Conservation (phyloP, 2,329 filamentous ascomycete genomes). For the Hypoxylon sp. region DNA sequence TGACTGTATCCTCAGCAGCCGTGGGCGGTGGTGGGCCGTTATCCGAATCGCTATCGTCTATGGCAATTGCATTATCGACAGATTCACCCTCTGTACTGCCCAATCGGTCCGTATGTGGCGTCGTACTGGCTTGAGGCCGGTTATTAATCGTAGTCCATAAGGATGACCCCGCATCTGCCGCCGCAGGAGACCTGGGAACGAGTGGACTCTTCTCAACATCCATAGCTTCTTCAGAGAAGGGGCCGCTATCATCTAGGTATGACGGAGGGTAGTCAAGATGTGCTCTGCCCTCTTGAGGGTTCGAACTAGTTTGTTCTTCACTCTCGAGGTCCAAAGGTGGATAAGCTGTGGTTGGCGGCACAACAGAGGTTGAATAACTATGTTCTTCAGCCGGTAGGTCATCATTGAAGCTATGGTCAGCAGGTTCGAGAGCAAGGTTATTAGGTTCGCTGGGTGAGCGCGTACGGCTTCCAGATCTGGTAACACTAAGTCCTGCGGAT, state of each 20-base stretch:
- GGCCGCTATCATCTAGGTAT: constrained; percentile 44
- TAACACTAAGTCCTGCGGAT: neutral
- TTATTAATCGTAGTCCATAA: constrained; percentile 52
- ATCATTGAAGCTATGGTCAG: constrained; percentile 14
- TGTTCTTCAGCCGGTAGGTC: constrained; percentile 20
- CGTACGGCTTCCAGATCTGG: constrained; percentile 19
- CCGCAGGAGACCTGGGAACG: constrained; percentile 9
- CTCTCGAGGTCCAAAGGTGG: constrained; percentile 44
- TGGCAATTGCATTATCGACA: constrained; percentile 51
- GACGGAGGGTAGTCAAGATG: constrained; percentile 47
- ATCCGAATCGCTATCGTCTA: constrained; percentile 53
- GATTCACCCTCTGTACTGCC: constrained; percentile 46
- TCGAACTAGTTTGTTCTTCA: constrained; percentile 24
- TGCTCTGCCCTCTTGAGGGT: constrained; percentile 27
- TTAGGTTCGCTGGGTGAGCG: constrained; percentile 34
- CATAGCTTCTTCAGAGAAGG: constrained; percentile 27
- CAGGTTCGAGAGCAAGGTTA: constrained; percentile 27
- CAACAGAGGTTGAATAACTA: constrained; percentile 14
- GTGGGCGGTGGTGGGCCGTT: constrained; percentile 43
- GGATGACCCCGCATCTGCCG: constrained; percentile 28
- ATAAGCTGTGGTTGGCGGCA: constrained; percentile 36
- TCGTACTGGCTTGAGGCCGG: constrained; percentile 27
- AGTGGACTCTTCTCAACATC: constrained; percentile 28
- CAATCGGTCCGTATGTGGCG: constrained; percentile 38
- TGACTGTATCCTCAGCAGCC: constrained; percentile 42